phyloP scores from a whole-genome alignment of 768 basidiomycete genomes.

The Galerina sulciceps region DNA sequence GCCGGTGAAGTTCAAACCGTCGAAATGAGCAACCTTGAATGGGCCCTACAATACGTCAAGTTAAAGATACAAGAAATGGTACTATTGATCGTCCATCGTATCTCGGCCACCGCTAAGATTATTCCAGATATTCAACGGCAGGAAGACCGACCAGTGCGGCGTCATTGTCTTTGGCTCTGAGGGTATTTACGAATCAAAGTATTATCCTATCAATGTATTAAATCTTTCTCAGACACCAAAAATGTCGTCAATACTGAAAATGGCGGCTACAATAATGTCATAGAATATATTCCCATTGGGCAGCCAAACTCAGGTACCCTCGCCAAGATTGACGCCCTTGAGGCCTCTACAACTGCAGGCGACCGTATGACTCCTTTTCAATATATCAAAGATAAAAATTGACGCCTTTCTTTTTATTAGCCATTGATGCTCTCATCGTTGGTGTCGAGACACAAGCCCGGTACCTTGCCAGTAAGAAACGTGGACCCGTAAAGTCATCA shows the following conservation, averaged over 20 bases:
- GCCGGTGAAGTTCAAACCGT: conserved; percentile 52
- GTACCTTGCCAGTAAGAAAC: conserved; percentile 72
- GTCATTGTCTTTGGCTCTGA: conserved; percentile 87
- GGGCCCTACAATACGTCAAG: conserved; percentile 85
- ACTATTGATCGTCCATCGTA: not conserved
- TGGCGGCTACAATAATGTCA: conserved; percentile 76
- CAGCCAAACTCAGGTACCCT: conserved; percentile 71
- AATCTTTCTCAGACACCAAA: conserved; percentile 52
- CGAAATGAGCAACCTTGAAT: conserved; percentile 79
- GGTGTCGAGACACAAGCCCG: conserved; percentile 78
- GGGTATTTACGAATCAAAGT: conserved; percentile 39
- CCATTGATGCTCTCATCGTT: conserved; percentile 87
- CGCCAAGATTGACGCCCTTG: conserved; percentile 62
- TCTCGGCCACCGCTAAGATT: not conserved
- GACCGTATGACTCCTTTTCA: conserved; percentile 57
- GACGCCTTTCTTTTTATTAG: conserved; percentile 42
- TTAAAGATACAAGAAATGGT: conserved; percentile 94
- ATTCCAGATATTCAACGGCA: conserved; percentile 81
- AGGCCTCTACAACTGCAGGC: conserved; percentile 58
- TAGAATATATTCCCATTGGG: conserved; percentile 70
- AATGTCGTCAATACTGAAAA: conserved; percentile 64
- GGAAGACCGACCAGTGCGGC: conserved; percentile 96
- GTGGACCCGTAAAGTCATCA: conserved; percentile 83
- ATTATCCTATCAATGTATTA: conserved; percentile 2
- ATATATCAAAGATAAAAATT: not conserved